phyloP scores from a whole-genome alignment of 441 rosid genomes.

The Biscutella laevigata region DNA sequence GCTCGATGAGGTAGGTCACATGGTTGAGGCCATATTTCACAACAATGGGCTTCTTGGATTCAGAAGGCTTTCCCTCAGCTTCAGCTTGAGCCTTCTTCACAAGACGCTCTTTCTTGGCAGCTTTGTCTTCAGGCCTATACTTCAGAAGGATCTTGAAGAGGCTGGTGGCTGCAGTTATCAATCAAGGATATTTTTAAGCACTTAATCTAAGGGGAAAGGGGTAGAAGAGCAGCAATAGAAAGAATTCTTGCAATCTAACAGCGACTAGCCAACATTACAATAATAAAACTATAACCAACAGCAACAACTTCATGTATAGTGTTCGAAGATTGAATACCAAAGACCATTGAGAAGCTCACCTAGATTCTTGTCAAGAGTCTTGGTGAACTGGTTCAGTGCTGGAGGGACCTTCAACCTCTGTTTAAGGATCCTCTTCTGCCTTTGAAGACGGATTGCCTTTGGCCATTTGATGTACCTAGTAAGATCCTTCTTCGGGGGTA shows the following conservation, averaged over 20 bases:
- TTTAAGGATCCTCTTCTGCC: constrained; percentile 77
- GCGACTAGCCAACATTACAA: background rate
- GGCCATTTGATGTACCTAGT: constrained; percentile 78
- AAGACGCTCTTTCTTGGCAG: constrained; percentile 76
- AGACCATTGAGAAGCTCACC: constrained; percentile 29
- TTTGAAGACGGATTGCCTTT: constrained; percentile 68
- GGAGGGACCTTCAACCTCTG: constrained; percentile 95
- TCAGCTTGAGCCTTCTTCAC: constrained; percentile 69
- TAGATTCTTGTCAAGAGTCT: constrained; percentile 86
- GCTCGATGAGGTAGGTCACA: constrained; percentile 80
- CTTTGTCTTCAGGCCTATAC: constrained; percentile 88
- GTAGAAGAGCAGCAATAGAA: too few species aligned
- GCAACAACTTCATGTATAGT: background rate
- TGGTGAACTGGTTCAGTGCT: constrained; percentile 77
- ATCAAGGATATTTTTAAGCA: background rate
- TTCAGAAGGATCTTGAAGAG: constrained; percentile 73
- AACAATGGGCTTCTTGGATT: constrained; percentile 75
- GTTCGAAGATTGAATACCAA: background rate
- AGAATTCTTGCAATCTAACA: background rate
- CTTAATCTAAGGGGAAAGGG: background rate
- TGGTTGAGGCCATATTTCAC: constrained; percentile 85
- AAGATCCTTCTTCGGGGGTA: constrained; percentile 79
- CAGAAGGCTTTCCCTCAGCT: constrained; percentile 65
- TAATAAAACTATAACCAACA: background rate
- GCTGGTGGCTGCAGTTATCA: constrained; percentile 39